phyloP scores from a whole-genome alignment of 179 eudicot species.

The Patellifolia procumbens region DNA sequence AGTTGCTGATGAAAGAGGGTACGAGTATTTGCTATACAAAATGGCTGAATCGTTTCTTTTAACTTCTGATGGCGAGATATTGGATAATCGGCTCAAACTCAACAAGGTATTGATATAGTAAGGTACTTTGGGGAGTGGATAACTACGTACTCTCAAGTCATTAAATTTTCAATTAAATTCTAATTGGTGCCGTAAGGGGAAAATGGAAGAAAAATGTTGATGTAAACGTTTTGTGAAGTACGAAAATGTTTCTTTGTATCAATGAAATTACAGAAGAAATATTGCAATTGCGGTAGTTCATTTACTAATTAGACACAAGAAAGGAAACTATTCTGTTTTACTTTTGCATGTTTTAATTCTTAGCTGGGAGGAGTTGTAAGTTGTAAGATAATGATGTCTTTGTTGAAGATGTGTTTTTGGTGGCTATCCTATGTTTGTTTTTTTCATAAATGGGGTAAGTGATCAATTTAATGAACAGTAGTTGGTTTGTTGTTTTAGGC shows the following conservation, averaged over 20 bases:
- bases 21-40: constrained; percentile 64
- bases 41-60: constrained; percentile 74
- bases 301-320: not conserved
- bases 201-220: too few relatives aligned
- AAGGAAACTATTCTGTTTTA: not conserved
- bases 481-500: constrained; percentile 5
- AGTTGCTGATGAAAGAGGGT: constrained; percentile 90
- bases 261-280: not conserved
- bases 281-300: not conserved
- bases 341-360: not conserved
- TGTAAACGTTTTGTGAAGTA: too few relatives aligned
- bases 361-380: constrained; percentile 9
- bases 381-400: constrained; percentile 28
- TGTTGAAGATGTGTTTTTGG: constrained; percentile 4
- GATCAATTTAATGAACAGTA: constrained; percentile 11
- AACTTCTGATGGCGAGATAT: constrained; percentile 58
- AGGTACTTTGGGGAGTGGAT: too few relatives aligned
- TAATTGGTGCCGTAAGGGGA: too few relatives aligned
- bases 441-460: not conserved
- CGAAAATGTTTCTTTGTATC: not conserved
- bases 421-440: not conserved
- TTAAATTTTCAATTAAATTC: too few relatives aligned
- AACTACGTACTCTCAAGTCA: too few relatives aligned
- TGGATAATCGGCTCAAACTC: constrained; percentile 74
- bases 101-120: constrained; percentile 51